Base-by-base conservation (phyloP, 257 asterid species). In the Verbascum thapsus region DNA sequence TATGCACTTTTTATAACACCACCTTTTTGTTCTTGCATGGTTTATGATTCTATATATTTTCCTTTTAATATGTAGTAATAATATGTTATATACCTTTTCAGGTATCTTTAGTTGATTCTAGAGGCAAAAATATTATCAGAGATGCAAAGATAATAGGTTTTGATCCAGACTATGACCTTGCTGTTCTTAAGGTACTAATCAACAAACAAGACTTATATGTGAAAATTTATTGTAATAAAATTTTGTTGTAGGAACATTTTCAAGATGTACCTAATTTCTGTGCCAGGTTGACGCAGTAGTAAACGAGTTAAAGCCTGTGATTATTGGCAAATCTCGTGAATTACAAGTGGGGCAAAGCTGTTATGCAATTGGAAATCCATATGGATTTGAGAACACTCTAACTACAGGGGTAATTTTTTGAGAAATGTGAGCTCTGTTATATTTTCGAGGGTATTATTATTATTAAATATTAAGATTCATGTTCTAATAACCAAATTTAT, bases 301-400 rank as follows among this genome's bases (percentile, higher is more conserved):
- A 13, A 74, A 71, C 51, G 92, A 88, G 77, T 72, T 91, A 39
- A 91, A 78, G 61, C 95, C 95, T 2, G 79, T 68, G 48, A 74
- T 65, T 53, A 60, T 91, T 11, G 96, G 96, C 61, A 76, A 68
- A 38, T 91, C 98, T 38, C 64, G 58, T 17, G 86, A 73, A 42
- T 49, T 91, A 61, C 85, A 44, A 70, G 98, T 88, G 18, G 95
- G 98, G 43, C 96, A 88, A 77, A 88, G 91, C 78, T 88, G 98
- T 76, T 84, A 81, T 39, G 92, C 95, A 43, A 86, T 88, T 37
- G 98, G 96, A 67, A 91, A 91, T 74, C 98, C 98, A 37, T 88
- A 79, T 61, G 96, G 94, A 68, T 88, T 71, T 52, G 94, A 86
- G 72, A 82, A 91, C 80, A 91, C 95, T 30, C 79, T 88, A 48